These are phyloP conservation scores for Letharia lupina DNA, from an alignment of 495 filamentous ascomycete genomes.

Conservation along the genomic window DNA sequence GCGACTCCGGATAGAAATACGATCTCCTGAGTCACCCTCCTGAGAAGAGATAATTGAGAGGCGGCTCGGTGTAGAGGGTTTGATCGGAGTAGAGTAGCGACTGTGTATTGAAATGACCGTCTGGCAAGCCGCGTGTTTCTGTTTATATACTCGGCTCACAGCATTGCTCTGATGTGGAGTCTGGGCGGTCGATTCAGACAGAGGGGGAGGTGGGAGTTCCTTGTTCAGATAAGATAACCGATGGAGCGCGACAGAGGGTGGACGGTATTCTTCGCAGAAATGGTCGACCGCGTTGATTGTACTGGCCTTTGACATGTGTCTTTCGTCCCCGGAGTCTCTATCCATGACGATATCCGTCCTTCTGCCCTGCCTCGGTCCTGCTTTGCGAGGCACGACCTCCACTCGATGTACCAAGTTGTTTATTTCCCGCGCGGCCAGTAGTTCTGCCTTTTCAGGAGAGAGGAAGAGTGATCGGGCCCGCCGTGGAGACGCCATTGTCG, in stretches of 20 bases:
- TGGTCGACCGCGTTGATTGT: neutral
- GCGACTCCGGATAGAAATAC: neutral
- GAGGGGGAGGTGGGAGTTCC: neutral
- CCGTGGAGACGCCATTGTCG: neutral
- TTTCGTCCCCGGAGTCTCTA: neutral
- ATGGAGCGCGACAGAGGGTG: neutral
- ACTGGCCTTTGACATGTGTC: neutral
- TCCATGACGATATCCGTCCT: neutral
- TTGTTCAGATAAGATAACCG: neutral
- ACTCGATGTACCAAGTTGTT: neutral
- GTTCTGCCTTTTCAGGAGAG: neutral
- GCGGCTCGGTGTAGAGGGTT: neutral
- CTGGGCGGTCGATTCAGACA: neutral
- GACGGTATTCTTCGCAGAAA: neutral
- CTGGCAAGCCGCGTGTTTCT: neutral
- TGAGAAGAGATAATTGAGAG: neutral
- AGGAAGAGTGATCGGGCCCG: neutral
- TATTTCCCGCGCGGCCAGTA: neutral
- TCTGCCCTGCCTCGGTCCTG: neutral
- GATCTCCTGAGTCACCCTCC: neutral
- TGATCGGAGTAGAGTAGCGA: neutral
- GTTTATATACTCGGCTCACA: neutral
- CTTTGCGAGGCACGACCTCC: neutral
- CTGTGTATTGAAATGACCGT: neutral
- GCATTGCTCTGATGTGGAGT: neutral